Conservation (phyloP, 176 grass and related monocot genomes). For the Cenchrus americanus region DNA sequence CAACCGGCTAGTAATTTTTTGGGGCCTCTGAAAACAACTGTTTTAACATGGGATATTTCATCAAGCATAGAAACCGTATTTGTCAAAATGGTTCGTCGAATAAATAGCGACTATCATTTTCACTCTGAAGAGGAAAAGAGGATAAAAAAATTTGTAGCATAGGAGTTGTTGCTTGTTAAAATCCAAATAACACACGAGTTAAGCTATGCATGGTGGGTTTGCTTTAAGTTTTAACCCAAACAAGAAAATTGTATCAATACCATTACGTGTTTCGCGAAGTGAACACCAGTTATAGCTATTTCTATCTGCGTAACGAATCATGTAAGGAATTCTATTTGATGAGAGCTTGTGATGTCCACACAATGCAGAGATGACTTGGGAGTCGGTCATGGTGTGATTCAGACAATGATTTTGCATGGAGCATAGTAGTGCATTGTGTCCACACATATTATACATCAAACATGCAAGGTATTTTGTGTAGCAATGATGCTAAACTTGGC, state of each 20-base stretch:
- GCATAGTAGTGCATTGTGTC: background rate
- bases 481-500: background rate
- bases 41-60: constrained; percentile 1
- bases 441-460: too few relatives aligned
- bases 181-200: too few relatives aligned
- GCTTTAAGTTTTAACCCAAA: too few relatives aligned
- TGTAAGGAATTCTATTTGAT: background rate
- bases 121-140: background rate
- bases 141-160: background rate
- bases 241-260: too few relatives aligned
- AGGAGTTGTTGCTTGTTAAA: too few relatives aligned
- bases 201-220: too few relatives aligned
- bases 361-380: background rate
- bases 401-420: background rate
- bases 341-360: background rate
- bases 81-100: background rate
- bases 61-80: background rate
- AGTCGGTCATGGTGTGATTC: background rate
- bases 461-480: background rate
- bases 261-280: too few relatives aligned
- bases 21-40: background rate
- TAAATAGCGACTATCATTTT: background rate
- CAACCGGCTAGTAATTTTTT: background rate
- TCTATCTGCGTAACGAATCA: too few relatives aligned
- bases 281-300: too few relatives aligned